Percentiles rank a stretch among this genome's conserved stretches.
These are phyloP conservation scores for Melanogaster broomeanus DNA, from an alignment of 768 basidiomycete genomes.

Conservation along the genomic window DNA sequence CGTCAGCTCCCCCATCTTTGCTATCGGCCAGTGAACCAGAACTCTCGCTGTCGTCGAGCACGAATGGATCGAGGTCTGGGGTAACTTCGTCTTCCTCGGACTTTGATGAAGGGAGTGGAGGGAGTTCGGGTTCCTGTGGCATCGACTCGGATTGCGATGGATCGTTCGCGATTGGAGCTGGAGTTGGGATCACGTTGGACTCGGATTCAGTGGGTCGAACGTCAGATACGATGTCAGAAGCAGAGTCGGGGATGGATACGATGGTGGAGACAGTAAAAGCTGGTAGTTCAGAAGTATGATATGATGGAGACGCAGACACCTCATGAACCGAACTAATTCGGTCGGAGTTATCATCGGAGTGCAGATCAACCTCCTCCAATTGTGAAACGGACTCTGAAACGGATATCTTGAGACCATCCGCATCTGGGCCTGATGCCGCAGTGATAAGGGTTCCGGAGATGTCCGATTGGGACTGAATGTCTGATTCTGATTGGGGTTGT, in stretches of 20 bases:
- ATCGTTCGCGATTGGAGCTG: background rate
- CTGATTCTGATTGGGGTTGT: conserved; percentile 3
- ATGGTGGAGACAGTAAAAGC: background rate
- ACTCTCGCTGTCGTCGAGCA: conserved; percentile 56
- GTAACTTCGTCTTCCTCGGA: conserved; percentile 37
- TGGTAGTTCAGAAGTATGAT: background rate
- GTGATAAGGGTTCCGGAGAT: conserved; percentile 22
- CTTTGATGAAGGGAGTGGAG: conserved; percentile 9
- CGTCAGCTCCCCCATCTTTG: conserved; percentile 19
- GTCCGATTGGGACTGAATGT: conserved; percentile 13
- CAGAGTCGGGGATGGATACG: background rate
- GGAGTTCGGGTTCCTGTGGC: background rate
- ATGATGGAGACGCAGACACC: background rate
- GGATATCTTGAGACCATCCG: background rate
- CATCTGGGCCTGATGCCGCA: background rate
- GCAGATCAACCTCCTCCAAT: background rate
- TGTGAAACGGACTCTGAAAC: conserved; percentile 14
- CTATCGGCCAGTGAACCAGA: conserved; percentile 35
- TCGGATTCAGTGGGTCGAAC: background rate
- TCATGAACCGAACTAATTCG: conserved; percentile 2
- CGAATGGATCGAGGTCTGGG: conserved; percentile 60
- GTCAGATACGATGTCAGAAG: conserved; percentile 1
- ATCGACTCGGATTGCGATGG: conserved; percentile 1
- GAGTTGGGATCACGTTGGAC: background rate
- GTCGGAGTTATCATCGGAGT: conserved; percentile 14